Evolutionary conservation across 192 early-diverging fungal genomes (phyloP).

Genomic region (Rhizophagus clarus): DNA sequence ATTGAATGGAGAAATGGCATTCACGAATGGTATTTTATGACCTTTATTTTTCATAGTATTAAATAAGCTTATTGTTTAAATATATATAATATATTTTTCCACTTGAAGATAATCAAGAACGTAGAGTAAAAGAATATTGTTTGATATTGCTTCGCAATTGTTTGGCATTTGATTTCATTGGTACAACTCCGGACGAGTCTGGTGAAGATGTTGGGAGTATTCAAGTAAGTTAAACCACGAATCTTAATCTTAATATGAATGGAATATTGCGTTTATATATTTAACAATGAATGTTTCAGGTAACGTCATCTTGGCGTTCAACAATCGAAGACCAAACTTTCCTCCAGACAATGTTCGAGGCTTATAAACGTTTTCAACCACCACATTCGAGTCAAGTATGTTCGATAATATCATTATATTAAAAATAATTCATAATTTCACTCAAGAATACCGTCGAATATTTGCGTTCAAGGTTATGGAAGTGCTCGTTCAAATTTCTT

Average conservation of each 20-base stretch:
- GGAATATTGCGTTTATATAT: constrained; percentile 34
- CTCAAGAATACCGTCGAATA: background rate
- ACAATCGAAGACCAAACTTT: constrained; percentile 73
- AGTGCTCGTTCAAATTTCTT: constrained; percentile 74
- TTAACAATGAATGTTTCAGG: constrained; percentile 50
- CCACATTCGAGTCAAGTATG: constrained; percentile 55
- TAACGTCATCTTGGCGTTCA: constrained; percentile 79
- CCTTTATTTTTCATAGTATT: background rate
- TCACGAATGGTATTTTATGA: constrained; percentile 43
- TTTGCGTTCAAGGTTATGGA: constrained; percentile 72
- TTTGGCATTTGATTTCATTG: constrained; percentile 82
- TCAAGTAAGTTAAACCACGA: constrained; percentile 46
- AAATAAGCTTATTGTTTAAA: background rate
- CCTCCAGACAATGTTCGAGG: constrained; percentile 69
- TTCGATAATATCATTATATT: background rate
- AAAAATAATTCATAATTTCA: background rate
- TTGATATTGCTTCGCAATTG: constrained; percentile 69
- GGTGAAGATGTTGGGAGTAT: constrained; percentile 73
- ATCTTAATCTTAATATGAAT: constrained; percentile 26
- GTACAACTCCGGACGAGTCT: constrained; percentile 75
- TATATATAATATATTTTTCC: background rate
- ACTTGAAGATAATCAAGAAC: constrained; percentile 39
- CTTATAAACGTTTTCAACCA: constrained; percentile 60
- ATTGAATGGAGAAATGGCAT: constrained; percentile 39
- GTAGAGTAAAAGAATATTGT: constrained; percentile 48